phyloP scores from a whole-genome alignment of 2,329 filamentous ascomycete genomes.

The Fusarium bulbicola region DNA sequence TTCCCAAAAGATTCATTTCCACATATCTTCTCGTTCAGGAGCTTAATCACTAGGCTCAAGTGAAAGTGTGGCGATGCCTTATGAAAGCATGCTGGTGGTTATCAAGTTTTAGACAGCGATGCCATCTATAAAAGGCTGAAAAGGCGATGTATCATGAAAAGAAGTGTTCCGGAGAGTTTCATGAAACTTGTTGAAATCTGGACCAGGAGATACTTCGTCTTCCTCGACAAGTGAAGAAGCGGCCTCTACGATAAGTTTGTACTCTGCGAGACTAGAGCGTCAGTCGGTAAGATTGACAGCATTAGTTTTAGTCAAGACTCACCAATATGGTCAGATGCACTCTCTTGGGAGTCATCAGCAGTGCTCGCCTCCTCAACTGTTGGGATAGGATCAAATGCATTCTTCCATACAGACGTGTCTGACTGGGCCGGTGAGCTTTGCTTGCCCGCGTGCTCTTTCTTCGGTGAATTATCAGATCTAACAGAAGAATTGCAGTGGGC shows the following conservation, averaged over 20 bases:
- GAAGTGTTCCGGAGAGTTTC: conserved; percentile 17
- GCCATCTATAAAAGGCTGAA: background rate
- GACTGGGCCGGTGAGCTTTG: background rate
- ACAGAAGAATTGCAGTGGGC: conserved; percentile 6
- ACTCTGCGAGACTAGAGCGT: conserved; percentile 30
- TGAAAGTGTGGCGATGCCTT: background rate
- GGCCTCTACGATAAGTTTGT: conserved; percentile 20
- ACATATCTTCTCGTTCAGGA: background rate
- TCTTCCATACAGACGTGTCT: conserved; percentile 29
- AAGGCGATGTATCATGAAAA: background rate
- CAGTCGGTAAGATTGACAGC: background rate
- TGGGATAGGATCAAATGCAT: conserved; percentile 39
- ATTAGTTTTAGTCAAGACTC: conserved; percentile 2
- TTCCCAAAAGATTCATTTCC: background rate
- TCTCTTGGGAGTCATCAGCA: conserved; percentile 33
- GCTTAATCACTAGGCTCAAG: background rate
- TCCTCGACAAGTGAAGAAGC: conserved; percentile 15
- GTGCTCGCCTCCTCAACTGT: conserved; percentile 49
- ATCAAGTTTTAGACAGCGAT: background rate
- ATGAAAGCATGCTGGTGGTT: background rate
- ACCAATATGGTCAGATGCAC: conserved; percentile 45
- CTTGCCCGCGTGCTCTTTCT: background rate
- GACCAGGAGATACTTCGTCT: conserved; percentile 1
- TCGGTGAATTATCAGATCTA: conserved; percentile 15
- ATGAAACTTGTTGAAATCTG: conserved; percentile 8